Conservation (phyloP, 2,329 filamentous ascomycete species). For the Paracoccidioides brasiliensis region DNA sequence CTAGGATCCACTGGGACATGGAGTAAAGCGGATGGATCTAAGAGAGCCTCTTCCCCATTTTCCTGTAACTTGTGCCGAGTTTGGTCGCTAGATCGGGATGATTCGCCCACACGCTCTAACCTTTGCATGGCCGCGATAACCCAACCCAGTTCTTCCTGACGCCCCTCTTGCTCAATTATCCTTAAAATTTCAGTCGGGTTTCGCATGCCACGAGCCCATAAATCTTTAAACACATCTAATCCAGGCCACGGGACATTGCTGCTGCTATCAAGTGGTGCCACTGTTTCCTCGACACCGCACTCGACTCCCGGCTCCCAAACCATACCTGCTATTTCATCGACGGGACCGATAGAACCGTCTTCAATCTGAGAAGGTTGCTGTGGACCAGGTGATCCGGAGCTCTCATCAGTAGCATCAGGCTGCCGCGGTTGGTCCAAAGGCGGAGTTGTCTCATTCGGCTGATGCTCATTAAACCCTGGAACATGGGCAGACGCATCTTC, state of each 20-base stretch:
- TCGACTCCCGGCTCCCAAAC: neutral
- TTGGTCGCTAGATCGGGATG: neutral
- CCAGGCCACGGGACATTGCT: neutral
- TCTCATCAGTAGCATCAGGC: neutral
- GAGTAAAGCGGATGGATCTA: neutral
- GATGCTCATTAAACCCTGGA: neutral
- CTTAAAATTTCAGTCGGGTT: conserved; percentile 46
- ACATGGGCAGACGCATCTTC: neutral
- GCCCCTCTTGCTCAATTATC: conserved; percentile 49
- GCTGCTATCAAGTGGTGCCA: neutral
- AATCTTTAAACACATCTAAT: conserved; percentile 40
- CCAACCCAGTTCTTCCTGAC: conserved; percentile 46
- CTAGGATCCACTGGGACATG: neutral
- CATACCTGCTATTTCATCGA: neutral
- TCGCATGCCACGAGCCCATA: conserved; percentile 47
- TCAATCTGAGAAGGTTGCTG: neutral
- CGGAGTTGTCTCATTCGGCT: neutral
- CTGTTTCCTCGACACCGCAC: neutral
- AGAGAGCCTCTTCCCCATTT: neutral
- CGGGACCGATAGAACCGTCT: neutral
- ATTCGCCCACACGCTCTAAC: conserved; percentile 9
- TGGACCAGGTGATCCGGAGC: neutral
- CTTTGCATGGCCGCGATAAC: conserved; percentile 44
- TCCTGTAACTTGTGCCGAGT: neutral
- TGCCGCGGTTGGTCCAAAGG: neutral